Evolutionary conservation across 2,329 filamentous ascomycete species (phyloP), one percentile per base, ranked within the genome.

Genomic region (Dendrostoma leiphaemia): DNA sequence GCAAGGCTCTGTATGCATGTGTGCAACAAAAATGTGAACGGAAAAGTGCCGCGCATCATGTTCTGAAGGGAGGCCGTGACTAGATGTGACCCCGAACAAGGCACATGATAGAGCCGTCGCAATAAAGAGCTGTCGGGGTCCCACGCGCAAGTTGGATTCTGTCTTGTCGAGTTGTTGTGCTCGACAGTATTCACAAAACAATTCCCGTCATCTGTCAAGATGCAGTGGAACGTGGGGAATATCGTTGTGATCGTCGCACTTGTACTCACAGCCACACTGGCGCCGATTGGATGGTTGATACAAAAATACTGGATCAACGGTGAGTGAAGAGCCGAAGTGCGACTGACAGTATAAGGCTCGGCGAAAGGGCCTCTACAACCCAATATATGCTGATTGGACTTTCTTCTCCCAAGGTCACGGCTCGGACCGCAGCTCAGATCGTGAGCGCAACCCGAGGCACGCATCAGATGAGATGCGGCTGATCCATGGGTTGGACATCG

Each of bases 241-340:
- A 34, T 52, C 4, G 29, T 52, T 6, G 32, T 43, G 41, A 12
- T 52, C 24, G 23, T 46, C 29, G 46, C 40, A 13, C 29, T 52
- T 13, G 45, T 52, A 15, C 40, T 52, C 40, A 52, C 49, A 31
- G 49, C 49, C 17, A 38, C 35, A n/a, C 23, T 52, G 12, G 49
- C 49, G 23, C 49, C 49, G 28, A 31, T 52, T 37, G 49, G 49
- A 5, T 52, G 49, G 49, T 12, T 32, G 12, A 12, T 52, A 12
- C 49, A 52, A 19, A 24, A 43, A 38, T 52, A 52, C 13, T 52
- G 49, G 49, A 46, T 34, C 13, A 21, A 52, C 29, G 32, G 49
- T 37, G 17, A 37, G 49, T 24, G 17, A 26, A 37, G 41, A 17
- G 19, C 6, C 6, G 19, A 17, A 38, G n/a, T n/a, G n/a, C n/a